Percentiles rank a stretch among this genome's conserved stretches.
These are phyloP conservation scores for Pilaira anomala DNA, from an alignment of 192 early-diverging fungal species.

Conservation along the genomic window DNA sequence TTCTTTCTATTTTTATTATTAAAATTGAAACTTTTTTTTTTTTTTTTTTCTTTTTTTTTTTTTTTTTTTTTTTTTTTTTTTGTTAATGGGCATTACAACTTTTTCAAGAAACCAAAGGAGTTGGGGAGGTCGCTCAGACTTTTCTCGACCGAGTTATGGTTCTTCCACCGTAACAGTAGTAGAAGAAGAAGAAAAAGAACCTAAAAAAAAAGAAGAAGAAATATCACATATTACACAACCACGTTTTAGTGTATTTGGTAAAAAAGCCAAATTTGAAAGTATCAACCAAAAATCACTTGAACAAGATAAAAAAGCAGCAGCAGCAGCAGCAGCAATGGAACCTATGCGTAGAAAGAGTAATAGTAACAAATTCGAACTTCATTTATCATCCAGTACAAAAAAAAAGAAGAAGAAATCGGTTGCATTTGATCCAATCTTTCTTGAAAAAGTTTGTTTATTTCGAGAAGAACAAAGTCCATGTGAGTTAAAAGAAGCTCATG, in stretches of 20 bases:
- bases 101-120: background rate
- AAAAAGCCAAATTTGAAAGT: slow-evolving; percentile 3
- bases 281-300: background rate
- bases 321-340: background rate
- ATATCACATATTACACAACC: background rate
- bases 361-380: slow-evolving; percentile 3
- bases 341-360: background rate
- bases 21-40: no score
- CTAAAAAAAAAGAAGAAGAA: no score
- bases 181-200: no score
- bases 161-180: no score
- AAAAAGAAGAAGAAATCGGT: slow-evolving; percentile 47
- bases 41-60: slow-evolving; percentile 2
- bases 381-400: background rate
- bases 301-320: background rate
- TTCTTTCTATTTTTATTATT: no score
- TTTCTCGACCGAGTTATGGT: no score
- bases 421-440: slow-evolving; percentile 56
- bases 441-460: slow-evolving; percentile 69
- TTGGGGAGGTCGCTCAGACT: no score
- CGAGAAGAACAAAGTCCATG: slow-evolving; percentile 61
- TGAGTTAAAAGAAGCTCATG: slow-evolving; percentile 3
- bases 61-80: background rate
- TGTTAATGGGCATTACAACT: slow-evolving; percentile 5
- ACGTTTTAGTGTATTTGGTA: slow-evolving; percentile 13